Base-by-base conservation (phyloP, 768 basidiomycete genomes). In the Suillus bovinus region DNA sequence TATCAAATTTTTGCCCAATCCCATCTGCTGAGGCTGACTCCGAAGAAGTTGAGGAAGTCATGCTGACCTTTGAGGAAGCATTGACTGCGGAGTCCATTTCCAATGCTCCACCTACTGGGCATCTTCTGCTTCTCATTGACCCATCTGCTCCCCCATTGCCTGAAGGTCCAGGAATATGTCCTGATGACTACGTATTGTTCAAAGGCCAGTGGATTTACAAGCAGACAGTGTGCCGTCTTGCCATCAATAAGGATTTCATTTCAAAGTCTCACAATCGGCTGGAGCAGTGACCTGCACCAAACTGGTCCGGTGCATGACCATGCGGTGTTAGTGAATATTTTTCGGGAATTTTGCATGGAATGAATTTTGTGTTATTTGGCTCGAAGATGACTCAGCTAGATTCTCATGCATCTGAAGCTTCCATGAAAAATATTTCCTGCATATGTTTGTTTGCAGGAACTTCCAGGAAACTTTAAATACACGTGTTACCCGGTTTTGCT, bases 121-220 rank as follows among this genome's bases (percentile, higher is more conserved):
- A 16, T 14, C 38, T 38, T 6, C 14, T 5, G 5, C 38, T 38
- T 38, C 38, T 38, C 16, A 2, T 38, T 16, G 16, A 38, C 5
- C 38, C 1, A 1, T 38, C 38, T 44, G n/a, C 42, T 10, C 42
- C 42, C 20, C 20, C n/a, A n/a, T 44, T 44, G 42, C 42, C n/a
- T 10, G 20, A 44, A 10, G n/a, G 42, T n/a, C 42, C n/a, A 44
- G 59, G 59, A 20, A 22, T 60, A 24, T 31, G 6, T 34, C 59
- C 59, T 22, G 44, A 27, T 16, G 44, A 60, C 17, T 60, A 47
- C 44, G 29, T 60, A 20, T 50, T 60, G 14, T 60, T 17, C 31
- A 50, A 60, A 47, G 59, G 44, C 9, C 11, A 22, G 17, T 60
- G 59, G 59, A 47, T 60, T 17, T 46, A 60, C 59, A 60, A 60